These are phyloP conservation scores for Populus simonii DNA, from an alignment of 345 rosid genomes.

Conservation along the genomic window DNA sequence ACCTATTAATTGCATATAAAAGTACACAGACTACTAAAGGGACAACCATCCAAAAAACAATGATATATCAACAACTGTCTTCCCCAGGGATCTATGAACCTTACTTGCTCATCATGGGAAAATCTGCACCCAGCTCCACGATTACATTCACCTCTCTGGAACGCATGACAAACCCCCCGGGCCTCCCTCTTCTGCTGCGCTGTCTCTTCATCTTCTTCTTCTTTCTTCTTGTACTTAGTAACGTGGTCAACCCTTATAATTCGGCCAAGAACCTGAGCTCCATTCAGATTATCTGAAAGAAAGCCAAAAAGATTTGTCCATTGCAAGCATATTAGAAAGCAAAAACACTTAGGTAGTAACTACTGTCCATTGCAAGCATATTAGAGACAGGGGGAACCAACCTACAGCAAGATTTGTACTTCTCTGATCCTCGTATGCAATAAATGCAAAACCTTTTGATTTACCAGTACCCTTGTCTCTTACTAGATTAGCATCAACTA, in stretches of 20 bases:
- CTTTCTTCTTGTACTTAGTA: conserved; percentile 61
- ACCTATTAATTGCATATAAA: too few relatives aligned
- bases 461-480: conserved; percentile 92
- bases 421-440: conserved; percentile 94
- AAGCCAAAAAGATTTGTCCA: neutral
- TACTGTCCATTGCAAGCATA: neutral
- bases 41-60: neutral
- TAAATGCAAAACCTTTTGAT: conserved; percentile 82
- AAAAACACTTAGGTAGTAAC: neutral
- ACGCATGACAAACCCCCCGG: conserved; percentile 85
- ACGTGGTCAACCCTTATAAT: conserved; percentile 75
- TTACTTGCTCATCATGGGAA: conserved; percentile 82
- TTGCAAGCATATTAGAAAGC: neutral
- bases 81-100: conserved; percentile 9
- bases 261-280: conserved; percentile 70
- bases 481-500: conserved; percentile 87
- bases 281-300: conserved; percentile 74
- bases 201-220: conserved; percentile 86
- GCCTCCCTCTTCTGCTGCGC: conserved; percentile 69
- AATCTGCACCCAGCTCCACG: conserved; percentile 85
- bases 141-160: conserved; percentile 90
- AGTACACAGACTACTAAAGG: neutral
- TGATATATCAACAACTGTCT: neutral
- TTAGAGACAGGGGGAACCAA: conserved; percentile 22
- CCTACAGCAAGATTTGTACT: conserved; percentile 93